Evolutionary conservation across 352 stramenopile genomes (phyloP).

Genomic region (Phytophthora cactorum): DNA sequence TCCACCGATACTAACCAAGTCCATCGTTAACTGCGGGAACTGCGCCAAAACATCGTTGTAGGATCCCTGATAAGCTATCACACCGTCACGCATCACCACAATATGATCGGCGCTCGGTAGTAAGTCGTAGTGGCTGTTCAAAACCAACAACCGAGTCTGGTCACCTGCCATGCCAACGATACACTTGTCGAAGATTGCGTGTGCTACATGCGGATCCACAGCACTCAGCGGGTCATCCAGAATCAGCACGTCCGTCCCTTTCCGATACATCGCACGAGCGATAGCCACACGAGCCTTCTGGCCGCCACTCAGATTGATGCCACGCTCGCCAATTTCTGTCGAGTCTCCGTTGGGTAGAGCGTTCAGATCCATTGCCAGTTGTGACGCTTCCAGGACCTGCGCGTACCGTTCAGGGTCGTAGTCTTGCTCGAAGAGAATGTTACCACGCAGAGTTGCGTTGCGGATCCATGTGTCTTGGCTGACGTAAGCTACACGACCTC

Average conservation of each 20-base stretch:
- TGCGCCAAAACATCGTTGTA: conserved; percentile 69
- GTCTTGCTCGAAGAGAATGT: conserved; percentile 85
- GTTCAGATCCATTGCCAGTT: conserved; percentile 44
- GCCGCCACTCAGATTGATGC: conserved; percentile 63
- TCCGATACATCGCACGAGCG: conserved; percentile 91
- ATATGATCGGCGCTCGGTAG: conserved; percentile 59
- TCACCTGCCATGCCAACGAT: conserved; percentile 61
- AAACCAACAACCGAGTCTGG: conserved; percentile 90
- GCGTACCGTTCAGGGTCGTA: too few relatives aligned
- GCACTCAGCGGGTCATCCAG: conserved; percentile 95
- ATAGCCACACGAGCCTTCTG: conserved; percentile 82
- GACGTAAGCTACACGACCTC: conserved; percentile 68
- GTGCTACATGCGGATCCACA: conserved; percentile 94
- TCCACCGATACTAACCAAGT: too few relatives aligned
- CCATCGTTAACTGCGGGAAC: conserved; percentile 13
- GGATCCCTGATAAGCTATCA: conserved; percentile 72
- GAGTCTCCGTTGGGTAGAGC: conserved; percentile 52
- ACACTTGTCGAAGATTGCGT: conserved; percentile 91
- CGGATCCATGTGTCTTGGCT: conserved; percentile 93
- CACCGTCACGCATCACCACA: conserved; percentile 71
- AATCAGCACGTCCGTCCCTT: conserved; percentile 88
- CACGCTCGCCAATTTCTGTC: conserved; percentile 62
- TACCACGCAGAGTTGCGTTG: conserved; percentile 88
- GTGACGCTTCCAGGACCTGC: conserved; percentile 35
- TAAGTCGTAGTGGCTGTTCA: conserved; percentile 93